Conservation (phyloP, 768 basidiomycete species). For the Mycena polygramma region DNA sequence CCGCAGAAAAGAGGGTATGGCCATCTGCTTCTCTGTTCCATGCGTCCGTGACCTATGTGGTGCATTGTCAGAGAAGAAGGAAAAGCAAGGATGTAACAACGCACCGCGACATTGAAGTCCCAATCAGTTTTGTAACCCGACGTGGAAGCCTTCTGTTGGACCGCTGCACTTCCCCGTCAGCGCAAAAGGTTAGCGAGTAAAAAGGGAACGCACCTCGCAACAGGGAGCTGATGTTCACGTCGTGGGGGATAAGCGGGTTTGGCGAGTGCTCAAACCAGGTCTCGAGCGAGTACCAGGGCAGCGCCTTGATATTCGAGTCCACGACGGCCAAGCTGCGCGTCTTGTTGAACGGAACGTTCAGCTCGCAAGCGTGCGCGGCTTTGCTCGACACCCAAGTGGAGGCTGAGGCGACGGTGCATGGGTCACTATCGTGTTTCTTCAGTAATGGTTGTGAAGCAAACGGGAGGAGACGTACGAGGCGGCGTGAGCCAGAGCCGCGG, state of each 20-base stretch:
- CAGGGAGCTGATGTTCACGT: conserved; percentile 39
- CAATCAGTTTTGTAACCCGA: conserved; percentile 29
- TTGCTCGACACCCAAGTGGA: conserved; percentile 33
- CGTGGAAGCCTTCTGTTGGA: conserved; percentile 16
- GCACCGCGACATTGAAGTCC: conserved; percentile 37
- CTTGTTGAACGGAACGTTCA: conserved; percentile 39
- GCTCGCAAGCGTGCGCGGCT: conserved; percentile 37
- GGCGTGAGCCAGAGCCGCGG: conserved; percentile 6
- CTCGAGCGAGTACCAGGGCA: conserved; percentile 35
- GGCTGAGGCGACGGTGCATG: conserved; percentile 31
- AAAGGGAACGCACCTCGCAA: conserved; percentile 15
- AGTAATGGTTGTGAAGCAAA: not conserved
- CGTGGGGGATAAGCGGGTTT: conserved; percentile 40
- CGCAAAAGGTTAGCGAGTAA: no score
- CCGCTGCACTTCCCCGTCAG: conserved; percentile 3
- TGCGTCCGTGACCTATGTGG: conserved; percentile 30
- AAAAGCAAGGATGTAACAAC: not conserved
- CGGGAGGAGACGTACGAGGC: conserved; percentile 1
- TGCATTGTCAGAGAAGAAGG: not conserved
- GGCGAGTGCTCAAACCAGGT: conserved; percentile 36
- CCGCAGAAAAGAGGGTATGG: conserved; percentile 29
- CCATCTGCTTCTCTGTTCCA: conserved; percentile 36
- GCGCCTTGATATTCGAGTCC: conserved; percentile 36
- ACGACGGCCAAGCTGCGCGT: conserved; percentile 32
- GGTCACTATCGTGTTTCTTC: conserved; percentile 15